Evolutionary conservation across 345 rosid genomes (phyloP).

Genomic region (Moricandia arvensis): DNA sequence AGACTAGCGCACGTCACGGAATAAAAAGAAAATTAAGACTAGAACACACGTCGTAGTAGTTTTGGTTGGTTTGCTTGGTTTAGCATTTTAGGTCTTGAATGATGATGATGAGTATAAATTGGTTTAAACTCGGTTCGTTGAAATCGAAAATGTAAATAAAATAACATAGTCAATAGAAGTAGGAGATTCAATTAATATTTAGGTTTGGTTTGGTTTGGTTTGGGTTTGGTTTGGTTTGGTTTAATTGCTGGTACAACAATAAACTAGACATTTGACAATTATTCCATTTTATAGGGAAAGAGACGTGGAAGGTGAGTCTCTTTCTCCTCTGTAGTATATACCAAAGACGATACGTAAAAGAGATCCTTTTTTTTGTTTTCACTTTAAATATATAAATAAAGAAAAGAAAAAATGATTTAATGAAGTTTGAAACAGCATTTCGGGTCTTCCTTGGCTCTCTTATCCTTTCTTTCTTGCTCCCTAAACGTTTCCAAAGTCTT

Average conservation of each 20-base stretch:
- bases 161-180: background rate
- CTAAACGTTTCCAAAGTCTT: conserved; percentile 23
- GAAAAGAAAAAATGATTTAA: background rate
- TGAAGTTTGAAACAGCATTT: conserved; percentile 28
- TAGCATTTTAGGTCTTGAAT: background rate
- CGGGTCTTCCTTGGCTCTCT: conserved; percentile 25
- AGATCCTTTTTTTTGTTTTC: background rate
- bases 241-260: conserved; percentile 10
- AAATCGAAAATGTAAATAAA: background rate
- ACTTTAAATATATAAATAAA: background rate
- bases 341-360: conserved; percentile 35
- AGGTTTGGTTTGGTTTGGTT: background rate
- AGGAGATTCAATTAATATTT: background rate
- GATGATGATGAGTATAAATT: background rate
- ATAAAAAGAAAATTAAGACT: background rate
- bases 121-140: background rate
- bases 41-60: conserved; percentile 11
- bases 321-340: conserved; percentile 23
- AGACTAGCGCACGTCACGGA: conserved; percentile 28
- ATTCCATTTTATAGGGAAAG: conserved; percentile 1
- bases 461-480: conserved; percentile 34
- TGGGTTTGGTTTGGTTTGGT: background rate
- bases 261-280: conserved; percentile 12
- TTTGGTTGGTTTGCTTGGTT: conserved; percentile 3
- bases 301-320: conserved; percentile 38